Base-by-base conservation (phyloP, 2,329 filamentous ascomycete genomes). In the Shiraia sp. region DNA sequence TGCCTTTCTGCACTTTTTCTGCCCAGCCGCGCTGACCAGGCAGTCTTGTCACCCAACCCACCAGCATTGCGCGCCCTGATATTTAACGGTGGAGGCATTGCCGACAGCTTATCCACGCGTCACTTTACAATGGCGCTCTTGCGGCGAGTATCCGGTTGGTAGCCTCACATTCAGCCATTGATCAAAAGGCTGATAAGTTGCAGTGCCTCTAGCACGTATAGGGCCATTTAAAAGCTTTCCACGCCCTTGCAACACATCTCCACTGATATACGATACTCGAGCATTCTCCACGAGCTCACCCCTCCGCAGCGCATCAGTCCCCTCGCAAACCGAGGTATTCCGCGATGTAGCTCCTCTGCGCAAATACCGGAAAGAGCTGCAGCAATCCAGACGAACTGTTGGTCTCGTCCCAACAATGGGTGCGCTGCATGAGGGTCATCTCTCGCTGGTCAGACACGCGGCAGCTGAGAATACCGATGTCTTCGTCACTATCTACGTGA, bases 391-490 rank as follows among this genome's bases (percentile, higher is more conserved):
- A 57, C 82, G 86, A 42, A 85, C 84, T 31, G 84, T 99, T 43
- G 90, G 87, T 45, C 82, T 99, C 19, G 90, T 99, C 25, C 93
- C 93, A 1, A 99, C 93, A 23, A 97, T 99, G 93, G 93, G 93
- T 49, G 93, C 93, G 35, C 79, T 99, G n/a, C 93, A 99, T 70
- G 81, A 84, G 40, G 93, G 93, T 28, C 93, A 99, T 72, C 72
- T 96, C 36, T 87, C 88, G 3, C 80, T 99, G 15, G 87, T 96
- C 60, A 87, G 89, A 45, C 81, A 85, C 56, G 93, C 93, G 3
- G 91, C 91, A 1, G 76, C 78, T 33, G 89, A 95, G 59, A 93
- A 90, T 72, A 86, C 88, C 53, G 81, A 90, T 57, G 88, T 97
- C 42, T 85, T 96, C 48, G 88, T 99, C 41, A 90, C 87, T 65